A percentile compares a stretch with the other conserved stretches of the same genome.
Conservation (phyloP, 2,329 filamentous ascomycete species). For the Xylariales sp. region DNA sequence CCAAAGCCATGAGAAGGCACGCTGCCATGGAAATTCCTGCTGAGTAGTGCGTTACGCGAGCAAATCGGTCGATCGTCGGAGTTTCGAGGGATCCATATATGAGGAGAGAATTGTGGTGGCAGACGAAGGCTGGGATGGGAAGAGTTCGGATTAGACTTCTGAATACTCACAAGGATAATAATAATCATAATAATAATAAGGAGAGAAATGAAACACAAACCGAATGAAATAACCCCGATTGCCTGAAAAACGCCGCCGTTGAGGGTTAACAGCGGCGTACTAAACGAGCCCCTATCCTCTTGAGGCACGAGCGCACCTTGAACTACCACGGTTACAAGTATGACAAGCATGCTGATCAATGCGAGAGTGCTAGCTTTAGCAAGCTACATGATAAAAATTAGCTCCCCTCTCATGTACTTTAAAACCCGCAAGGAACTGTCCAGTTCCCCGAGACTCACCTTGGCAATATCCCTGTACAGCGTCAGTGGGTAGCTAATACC, state of each 20-base stretch:
- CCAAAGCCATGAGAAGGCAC: slow-evolving; percentile 81
- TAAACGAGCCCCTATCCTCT: slow-evolving; percentile 68
- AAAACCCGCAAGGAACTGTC: no score
- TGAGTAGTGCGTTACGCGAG: slow-evolving; percentile 88
- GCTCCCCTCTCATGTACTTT: slow-evolving; percentile 1
- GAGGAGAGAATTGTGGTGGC: slow-evolving; percentile 91
- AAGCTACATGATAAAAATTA: slow-evolving; percentile 49
- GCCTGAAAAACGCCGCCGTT: slow-evolving; percentile 91
- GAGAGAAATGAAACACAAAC: slow-evolving; percentile 39
- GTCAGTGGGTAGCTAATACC: slow-evolving; percentile 87
- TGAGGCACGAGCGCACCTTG: slow-evolving; percentile 73
- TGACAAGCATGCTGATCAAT: slow-evolving; percentile 87
- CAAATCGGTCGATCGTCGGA: slow-evolving; percentile 92
- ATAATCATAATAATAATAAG: not conserved
- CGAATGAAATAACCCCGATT: slow-evolving; percentile 96
- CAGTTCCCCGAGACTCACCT: no score
- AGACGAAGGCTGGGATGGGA: slow-evolving; percentile 52
- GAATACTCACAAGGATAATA: not conserved
- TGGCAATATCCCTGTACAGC: slow-evolving; percentile 93
- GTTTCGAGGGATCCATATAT: slow-evolving; percentile 95
- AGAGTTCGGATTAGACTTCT: not conserved
- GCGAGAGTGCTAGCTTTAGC: slow-evolving; percentile 94
- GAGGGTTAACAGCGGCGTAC: slow-evolving; percentile 66
- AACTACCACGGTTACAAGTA: slow-evolving; percentile 80
- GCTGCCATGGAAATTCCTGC: slow-evolving; percentile 88